A percentile compares a stretch with the other conserved stretches of the same genome.
phyloP scores from a whole-genome alignment of 164 flowering plant species.

The Kingdonia uniflora region DNA sequence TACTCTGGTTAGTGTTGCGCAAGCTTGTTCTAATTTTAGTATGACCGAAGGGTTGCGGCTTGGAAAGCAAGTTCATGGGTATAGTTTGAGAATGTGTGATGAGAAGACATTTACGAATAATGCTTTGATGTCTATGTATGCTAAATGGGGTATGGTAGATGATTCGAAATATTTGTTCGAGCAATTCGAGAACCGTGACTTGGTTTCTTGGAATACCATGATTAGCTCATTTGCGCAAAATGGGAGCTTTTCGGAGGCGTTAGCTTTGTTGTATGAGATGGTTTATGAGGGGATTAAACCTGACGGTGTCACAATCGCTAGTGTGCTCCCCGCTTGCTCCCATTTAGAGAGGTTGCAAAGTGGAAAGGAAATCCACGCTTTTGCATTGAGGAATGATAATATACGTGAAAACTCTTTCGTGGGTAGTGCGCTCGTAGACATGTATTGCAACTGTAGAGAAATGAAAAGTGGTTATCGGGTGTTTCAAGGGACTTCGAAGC shows the following conservation, averaged over 20 bases:
- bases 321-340: slow-evolving; percentile 9
- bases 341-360: slow-evolving; percentile 7
- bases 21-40: slow-evolving; percentile 1
- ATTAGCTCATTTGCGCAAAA: slow-evolving; percentile 6
- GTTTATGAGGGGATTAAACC: slow-evolving; percentile 3
- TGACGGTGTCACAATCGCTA: slow-evolving; percentile 6
- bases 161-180: slow-evolving; percentile 1
- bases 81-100: slow-evolving; percentile 4
- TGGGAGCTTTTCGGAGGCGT: slow-evolving; percentile 2
- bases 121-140: slow-evolving; percentile 9
- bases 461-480: slow-evolving; percentile 2
- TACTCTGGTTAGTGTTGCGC: slow-evolving; percentile 10
- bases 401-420: slow-evolving; percentile 4
- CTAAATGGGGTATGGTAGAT: neutral
- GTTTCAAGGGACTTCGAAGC: slow-evolving; percentile 1
- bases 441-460: slow-evolving; percentile 7
- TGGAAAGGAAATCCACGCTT: slow-evolving; percentile 6
- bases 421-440: slow-evolving; percentile 6
- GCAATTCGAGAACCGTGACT: neutral
- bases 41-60: slow-evolving; percentile 3
- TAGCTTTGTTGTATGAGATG: slow-evolving; percentile 5
- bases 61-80: slow-evolving; percentile 7
- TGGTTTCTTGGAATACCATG: slow-evolving; percentile 9
- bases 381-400: slow-evolving; percentile 7
- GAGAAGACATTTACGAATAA: slow-evolving; percentile 5